These are phyloP conservation scores for Quercus lobata DNA, from an alignment of 331 rosid genomes.

Conservation along the genomic window DNA sequence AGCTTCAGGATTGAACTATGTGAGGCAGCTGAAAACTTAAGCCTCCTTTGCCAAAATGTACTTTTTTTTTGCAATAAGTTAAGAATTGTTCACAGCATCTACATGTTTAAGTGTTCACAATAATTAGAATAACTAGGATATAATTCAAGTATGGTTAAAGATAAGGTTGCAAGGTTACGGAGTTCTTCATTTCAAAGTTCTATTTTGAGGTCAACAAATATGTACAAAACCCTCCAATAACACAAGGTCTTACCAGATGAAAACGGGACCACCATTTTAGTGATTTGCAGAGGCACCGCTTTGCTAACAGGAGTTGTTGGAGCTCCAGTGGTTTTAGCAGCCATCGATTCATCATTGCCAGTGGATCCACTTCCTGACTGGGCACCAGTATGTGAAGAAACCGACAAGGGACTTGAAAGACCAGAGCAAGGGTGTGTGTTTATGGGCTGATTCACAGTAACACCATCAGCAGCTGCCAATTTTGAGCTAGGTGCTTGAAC, in stretches of 20 bases:
- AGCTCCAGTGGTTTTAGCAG: slow-evolving; percentile 47
- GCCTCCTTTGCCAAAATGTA: neutral
- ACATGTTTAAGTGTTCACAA: neutral
- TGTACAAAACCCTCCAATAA: neutral
- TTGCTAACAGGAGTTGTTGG: slow-evolving; percentile 50
- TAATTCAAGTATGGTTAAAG: neutral
- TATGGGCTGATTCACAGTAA: slow-evolving; percentile 40
- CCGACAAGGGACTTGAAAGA: slow-evolving; percentile 72
- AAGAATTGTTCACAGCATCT: neutral
- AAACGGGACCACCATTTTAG: slow-evolving; percentile 32
- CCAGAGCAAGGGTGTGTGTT: slow-evolving; percentile 40
- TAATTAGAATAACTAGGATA: neutral
- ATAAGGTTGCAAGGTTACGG: neutral
- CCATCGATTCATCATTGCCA: slow-evolving; percentile 66
- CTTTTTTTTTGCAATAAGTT: neutral
- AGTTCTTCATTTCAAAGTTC: neutral
- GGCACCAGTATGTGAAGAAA: slow-evolving; percentile 64
- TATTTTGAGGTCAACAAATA: neutral
- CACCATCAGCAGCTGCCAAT: slow-evolving; percentile 39
- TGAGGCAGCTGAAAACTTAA: neutral
- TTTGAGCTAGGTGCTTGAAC: slow-evolving; percentile 43
- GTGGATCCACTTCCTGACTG: slow-evolving; percentile 81
- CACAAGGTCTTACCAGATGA: slow-evolving; percentile 57
- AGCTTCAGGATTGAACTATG: neutral
- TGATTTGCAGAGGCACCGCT: slow-evolving; percentile 50